Conservation (phyloP, 768 basidiomycete genomes). For the Cubamyces lactineus region DNA sequence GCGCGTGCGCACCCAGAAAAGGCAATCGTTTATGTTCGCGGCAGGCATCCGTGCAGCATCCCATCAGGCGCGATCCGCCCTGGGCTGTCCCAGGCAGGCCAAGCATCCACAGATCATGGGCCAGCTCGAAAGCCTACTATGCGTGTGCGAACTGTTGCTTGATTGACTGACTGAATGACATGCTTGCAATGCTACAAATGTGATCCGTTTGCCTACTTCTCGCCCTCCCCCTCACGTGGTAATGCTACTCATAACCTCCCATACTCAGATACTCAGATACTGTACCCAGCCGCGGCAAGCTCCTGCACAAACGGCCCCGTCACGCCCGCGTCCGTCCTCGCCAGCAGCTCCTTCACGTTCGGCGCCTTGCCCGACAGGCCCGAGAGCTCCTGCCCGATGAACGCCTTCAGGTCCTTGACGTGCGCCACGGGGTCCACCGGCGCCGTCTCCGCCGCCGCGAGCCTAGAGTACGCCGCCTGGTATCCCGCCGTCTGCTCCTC, state of each 20-base stretch:
- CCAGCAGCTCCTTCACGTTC: constrained; percentile 22
- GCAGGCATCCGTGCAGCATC: background rate
- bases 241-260: background rate
- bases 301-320: constrained; percentile 29
- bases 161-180: constrained; percentile 2
- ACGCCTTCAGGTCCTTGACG: constrained; percentile 33
- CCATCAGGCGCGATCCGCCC: too few species aligned
- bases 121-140: background rate
- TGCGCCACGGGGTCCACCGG: constrained; percentile 42
- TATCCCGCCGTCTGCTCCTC: constrained; percentile 92
- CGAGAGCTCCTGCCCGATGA: constrained; percentile 31
- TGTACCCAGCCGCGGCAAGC: constrained; percentile 22
- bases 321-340: constrained; percentile 22
- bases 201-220: constrained; percentile 3
- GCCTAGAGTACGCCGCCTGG: constrained; percentile 90
- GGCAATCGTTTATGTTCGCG: background rate
- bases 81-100: background rate
- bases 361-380: constrained; percentile 23
- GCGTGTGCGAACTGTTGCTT: background rate
- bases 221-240: too few species aligned
- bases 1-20: background rate
- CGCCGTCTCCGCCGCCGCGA: constrained; percentile 63
- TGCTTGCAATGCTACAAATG: constrained; percentile 25
- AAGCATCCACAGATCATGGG: background rate
- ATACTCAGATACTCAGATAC: constrained; percentile 3